Evolutionary conservation across 176 grass and related monocot species (phyloP), one percentile per base, ranked within the genome.

Genomic region (Cenchrus fungigraminus): DNA sequence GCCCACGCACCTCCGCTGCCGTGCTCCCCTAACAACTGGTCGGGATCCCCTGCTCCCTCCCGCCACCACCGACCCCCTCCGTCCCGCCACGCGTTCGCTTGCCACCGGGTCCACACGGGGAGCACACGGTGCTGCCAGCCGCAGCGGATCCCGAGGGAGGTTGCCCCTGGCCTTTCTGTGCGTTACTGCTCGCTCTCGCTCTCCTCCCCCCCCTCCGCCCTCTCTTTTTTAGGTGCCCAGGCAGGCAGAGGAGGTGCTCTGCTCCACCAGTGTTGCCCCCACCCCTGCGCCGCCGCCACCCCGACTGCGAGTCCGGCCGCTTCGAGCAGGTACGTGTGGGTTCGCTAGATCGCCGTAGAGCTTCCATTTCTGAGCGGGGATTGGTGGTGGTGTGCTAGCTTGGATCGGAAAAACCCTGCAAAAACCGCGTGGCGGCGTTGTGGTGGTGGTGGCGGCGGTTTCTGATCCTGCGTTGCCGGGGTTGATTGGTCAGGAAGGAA

Each of bases 101-200:
- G 0, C 1, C 0, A 49, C 3, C 4, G 28, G 11, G 10, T 0
- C 0, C 0, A 7, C 31, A 1, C 6, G 25, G 0, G 12, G 0
- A 6, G 12, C 12, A 6, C 70, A 51, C 46, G 3, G 22, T 0
- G 22, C 0, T 1, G 0, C 13, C 0, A 0, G 44, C 46, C 89
- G 80, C 75, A 91, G 76, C 19, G 69, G 81, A 91, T 91, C 76
- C 54, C 0, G 3, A 6, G 54, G 45, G 46, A 80, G 89, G 89
- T 76, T 87, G 85, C 69, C 76, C 84, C 74, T 59, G 42, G 50
- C 50, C 80, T 90, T 90, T 86, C 84, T 55, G 52, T 47, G 74
- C 74, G 84, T 69, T 55, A 62, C 80, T 71, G 50, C 67, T 40
- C 29, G 57, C 71, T 52, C 45, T 82, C 79, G 34, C 79, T 19